phyloP scores from a whole-genome alignment of 2,329 filamentous ascomycete genomes.

The Trichophyton verrucosum region DNA sequence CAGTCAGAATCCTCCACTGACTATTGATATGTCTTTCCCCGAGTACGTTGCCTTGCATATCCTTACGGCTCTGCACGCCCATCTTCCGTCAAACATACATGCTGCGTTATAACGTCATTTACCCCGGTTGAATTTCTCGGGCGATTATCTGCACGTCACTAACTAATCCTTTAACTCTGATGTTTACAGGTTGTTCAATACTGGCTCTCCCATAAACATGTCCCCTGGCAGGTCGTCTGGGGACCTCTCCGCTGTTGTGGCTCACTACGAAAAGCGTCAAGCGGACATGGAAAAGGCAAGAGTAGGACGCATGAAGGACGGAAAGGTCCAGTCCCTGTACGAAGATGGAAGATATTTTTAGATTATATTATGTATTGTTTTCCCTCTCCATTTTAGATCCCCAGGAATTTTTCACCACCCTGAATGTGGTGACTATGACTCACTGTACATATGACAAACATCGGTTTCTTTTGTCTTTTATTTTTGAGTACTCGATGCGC shows the following conservation, averaged over 20 bases:
- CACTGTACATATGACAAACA: slow-evolving; percentile 3
- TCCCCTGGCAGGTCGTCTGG: slow-evolving; percentile 46
- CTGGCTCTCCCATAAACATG: slow-evolving; percentile 51
- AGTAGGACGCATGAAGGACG: slow-evolving; percentile 34
- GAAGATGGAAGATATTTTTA: slow-evolving; percentile 25
- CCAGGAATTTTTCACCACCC: neutral
- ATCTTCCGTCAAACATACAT: neutral
- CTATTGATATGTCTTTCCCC: slow-evolving; percentile 46
- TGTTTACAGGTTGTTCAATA: slow-evolving; percentile 46
- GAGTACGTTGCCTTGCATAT: slow-evolving; percentile 44
- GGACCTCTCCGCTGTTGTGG: slow-evolving; percentile 48
- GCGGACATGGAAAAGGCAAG: slow-evolving; percentile 46
- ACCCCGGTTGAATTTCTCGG: slow-evolving; percentile 2
- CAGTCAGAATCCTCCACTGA: slow-evolving; percentile 29
- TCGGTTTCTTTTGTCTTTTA: neutral
- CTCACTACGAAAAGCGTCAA: slow-evolving; percentile 49
- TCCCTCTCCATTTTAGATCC: neutral
- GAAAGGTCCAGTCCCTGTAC: slow-evolving; percentile 33
- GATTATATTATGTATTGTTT: slow-evolving; percentile 4
- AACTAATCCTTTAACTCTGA: neutral
- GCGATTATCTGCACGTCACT: slow-evolving; percentile 5
- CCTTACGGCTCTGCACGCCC: neutral
- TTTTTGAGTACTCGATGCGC: neutral
- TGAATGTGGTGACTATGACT: neutral
- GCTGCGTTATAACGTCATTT: neutral